These are phyloP conservation scores for Apocynum venetum DNA, from an alignment of 257 asterid genomes.

Conservation along the genomic window DNA sequence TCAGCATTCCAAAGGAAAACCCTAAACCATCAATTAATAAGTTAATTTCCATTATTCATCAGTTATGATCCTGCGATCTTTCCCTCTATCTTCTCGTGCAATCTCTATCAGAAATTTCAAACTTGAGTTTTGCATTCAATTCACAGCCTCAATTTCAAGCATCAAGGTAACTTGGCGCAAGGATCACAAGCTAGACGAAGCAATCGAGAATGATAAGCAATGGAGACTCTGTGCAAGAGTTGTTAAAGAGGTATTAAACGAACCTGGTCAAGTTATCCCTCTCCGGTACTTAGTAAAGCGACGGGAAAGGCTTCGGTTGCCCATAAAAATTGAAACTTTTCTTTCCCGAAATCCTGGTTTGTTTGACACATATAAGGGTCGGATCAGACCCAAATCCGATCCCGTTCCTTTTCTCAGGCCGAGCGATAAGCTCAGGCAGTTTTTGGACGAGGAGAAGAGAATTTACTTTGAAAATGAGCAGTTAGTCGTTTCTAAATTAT, in stretches of 20 bases:
- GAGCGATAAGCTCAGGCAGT: slow-evolving; percentile 46
- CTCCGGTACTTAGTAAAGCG: slow-evolving; percentile 72
- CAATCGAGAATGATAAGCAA: slow-evolving; percentile 75
- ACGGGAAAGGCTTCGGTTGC: slow-evolving; percentile 66
- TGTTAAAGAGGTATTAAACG: slow-evolving; percentile 79
- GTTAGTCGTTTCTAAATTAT: slow-evolving; percentile 57
- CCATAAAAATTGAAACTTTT: slow-evolving; percentile 39
- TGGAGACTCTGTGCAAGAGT: slow-evolving; percentile 78
- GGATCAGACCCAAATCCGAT: slow-evolving; percentile 67
- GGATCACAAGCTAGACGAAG: slow-evolving; percentile 76
- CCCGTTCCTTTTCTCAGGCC: slow-evolving; percentile 54
- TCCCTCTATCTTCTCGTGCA: background rate
- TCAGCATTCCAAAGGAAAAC: background rate
- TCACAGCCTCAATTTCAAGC: slow-evolving; percentile 63
- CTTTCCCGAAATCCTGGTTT: slow-evolving; percentile 64
- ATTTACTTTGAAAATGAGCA: slow-evolving; percentile 49
- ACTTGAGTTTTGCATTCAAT: slow-evolving; percentile 25
- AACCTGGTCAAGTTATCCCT: slow-evolving; percentile 81
- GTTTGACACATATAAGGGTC: slow-evolving; percentile 54
- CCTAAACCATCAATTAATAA: background rate
- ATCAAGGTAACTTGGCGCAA: slow-evolving; percentile 76
- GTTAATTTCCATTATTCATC: background rate
- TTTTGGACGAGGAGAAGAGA: slow-evolving; percentile 55
- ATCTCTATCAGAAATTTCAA: slow-evolving; percentile 1
- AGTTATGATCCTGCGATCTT: slow-evolving; percentile 17